Conservation (phyloP, 176 grass and related monocot species). For the Aegilops bicornis region DNA sequence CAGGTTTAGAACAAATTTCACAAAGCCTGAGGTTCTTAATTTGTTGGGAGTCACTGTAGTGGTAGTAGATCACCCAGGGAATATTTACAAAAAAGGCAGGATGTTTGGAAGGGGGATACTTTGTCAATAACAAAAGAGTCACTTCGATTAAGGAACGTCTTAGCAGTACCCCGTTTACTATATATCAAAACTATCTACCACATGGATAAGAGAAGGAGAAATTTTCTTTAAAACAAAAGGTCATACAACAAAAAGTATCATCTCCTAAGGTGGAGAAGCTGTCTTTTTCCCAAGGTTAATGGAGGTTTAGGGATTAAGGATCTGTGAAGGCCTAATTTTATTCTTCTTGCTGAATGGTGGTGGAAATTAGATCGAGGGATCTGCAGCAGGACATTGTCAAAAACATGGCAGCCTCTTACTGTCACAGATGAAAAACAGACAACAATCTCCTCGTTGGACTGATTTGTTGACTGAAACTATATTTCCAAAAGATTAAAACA, state of each 20-base stretch:
- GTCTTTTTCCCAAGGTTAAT: neutral
- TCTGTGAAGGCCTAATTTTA: neutral
- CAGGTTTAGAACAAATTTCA: neutral
- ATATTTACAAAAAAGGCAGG: neutral
- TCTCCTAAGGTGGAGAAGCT: neutral
- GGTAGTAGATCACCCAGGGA: neutral
- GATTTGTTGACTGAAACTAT: neutral
- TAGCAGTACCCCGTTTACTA: neutral
- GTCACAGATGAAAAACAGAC: neutral
- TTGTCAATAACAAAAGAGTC: neutral
- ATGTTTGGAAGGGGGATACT: neutral
- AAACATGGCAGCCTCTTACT: neutral
- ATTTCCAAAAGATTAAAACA: neutral
- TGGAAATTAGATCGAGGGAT: neutral
- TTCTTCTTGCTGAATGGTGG: neutral
- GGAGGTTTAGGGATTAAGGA: conserved; percentile 2
- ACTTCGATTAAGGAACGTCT: neutral
- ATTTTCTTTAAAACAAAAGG: neutral
- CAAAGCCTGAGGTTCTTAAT: neutral
- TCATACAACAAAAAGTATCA: neutral
- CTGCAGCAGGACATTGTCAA: neutral
- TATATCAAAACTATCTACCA: neutral
- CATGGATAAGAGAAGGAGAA: neutral
- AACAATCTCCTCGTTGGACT: neutral
- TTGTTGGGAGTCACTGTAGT: neutral